Percentiles rank a stretch among this genome's conserved stretches.
Conservation (phyloP, 2,329 filamentous ascomycete species). For the Fusarium cicatricum region DNA sequence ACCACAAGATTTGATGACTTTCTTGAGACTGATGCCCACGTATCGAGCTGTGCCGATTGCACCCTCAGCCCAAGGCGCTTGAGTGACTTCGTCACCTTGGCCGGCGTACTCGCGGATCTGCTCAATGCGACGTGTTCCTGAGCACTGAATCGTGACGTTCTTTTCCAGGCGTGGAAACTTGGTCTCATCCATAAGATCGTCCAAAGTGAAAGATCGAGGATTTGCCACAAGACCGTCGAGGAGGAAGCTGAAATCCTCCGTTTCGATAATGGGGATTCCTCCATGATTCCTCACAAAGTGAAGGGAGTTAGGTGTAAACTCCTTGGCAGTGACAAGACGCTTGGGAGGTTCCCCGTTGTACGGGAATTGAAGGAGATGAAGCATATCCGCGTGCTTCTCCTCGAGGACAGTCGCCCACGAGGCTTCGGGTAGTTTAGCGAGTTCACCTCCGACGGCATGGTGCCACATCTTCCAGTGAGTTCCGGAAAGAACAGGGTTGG, state of each 20-base stretch:
- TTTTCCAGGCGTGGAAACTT: constrained; percentile 68
- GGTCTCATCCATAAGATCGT: constrained; percentile 67
- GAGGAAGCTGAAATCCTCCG: constrained; percentile 59
- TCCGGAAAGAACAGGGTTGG: constrained; percentile 65
- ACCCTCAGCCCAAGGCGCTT: constrained; percentile 68
- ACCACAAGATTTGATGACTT: constrained; percentile 74
- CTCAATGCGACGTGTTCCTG: constrained; percentile 73
- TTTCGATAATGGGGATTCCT: constrained; percentile 72
- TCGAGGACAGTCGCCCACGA: constrained; percentile 63
- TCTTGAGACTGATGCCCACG: constrained; percentile 71
- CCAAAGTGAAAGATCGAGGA: constrained; percentile 63
- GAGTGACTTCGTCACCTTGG: constrained; percentile 69
- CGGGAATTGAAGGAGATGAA: constrained; percentile 69
- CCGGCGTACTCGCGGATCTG: constrained; percentile 72
- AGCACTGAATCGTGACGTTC: constrained; percentile 71
- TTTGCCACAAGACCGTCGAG: constrained; percentile 69
- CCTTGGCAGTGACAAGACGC: constrained; percentile 60
- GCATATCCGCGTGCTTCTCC: constrained; percentile 68
- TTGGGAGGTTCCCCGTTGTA: constrained; percentile 72
- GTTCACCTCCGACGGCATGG: constrained; percentile 52
- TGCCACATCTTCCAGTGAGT: constrained; percentile 68
- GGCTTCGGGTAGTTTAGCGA: constrained; percentile 61
- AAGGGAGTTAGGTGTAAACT: constrained; percentile 59
- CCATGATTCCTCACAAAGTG: constrained; percentile 78
- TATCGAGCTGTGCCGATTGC: constrained; percentile 73